Percentiles rank a stretch among this genome's conserved stretches.
Evolutionary conservation across 2,329 filamentous ascomycete species (phyloP).

Genomic region (Xylariales sp.): DNA sequence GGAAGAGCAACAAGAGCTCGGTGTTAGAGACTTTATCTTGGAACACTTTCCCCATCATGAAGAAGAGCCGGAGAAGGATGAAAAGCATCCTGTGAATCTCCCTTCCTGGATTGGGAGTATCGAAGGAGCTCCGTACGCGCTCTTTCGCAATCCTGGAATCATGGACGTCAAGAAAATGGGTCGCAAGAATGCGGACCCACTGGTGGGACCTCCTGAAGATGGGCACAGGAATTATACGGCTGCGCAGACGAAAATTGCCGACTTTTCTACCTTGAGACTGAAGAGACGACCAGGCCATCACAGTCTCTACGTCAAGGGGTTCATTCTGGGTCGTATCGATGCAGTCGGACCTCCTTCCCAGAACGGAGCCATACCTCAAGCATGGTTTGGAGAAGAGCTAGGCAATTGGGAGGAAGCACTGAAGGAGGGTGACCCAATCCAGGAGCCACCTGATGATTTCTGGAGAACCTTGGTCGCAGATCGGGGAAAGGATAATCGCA

Average conservation of each 20-base stretch:
- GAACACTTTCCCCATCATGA: neutral
- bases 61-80: neutral
- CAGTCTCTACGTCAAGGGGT: conserved; percentile 29
- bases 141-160: conserved; percentile 18
- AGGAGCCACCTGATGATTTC: conserved; percentile 20
- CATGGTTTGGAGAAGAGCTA: conserved; percentile 16
- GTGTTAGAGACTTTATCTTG: neutral
- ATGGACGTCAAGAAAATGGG: conserved; percentile 19
- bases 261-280: conserved; percentile 18
- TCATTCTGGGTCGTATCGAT: conserved; percentile 20
- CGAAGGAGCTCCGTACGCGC: conserved; percentile 19
- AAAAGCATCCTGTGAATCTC: conserved; percentile 11
- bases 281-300: conserved; percentile 20
- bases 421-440: neutral
- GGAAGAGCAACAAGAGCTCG: neutral
- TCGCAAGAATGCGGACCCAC: conserved; percentile 29
- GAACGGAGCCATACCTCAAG: conserved; percentile 18
- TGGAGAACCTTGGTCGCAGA: conserved; percentile 23
- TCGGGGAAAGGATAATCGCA: conserved; percentile 18
- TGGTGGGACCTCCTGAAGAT: conserved; percentile 25
- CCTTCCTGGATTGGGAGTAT: conserved; percentile 27
- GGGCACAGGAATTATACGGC: conserved; percentile 26
- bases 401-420: conserved; percentile 14
- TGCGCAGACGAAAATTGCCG: conserved; percentile 18
- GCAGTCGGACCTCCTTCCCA: conserved; percentile 14